Base-by-base conservation (phyloP, 179 eudicot genomes). In the Drosera spatulata region DNA sequence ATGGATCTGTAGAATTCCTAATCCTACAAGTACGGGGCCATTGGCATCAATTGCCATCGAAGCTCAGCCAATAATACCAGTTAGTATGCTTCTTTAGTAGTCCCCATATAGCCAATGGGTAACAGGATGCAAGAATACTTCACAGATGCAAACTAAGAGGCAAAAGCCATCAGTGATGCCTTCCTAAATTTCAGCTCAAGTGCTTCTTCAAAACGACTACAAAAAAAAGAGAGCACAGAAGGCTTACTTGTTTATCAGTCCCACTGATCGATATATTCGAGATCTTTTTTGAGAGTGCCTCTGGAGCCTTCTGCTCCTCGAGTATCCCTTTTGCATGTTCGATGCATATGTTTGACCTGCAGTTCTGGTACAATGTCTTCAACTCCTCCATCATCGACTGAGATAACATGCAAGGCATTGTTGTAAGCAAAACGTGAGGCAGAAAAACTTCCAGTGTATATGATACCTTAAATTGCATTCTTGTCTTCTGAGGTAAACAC, bases 241-340 rank as follows among this genome's bases (percentile, higher is more conserved):
- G 7, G 58, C 71, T 61, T 72, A 88, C 96, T 96, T 88, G 83
- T 74, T 78, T 88, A 62, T 75, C 79, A 61, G 85, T 74, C 53
- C 85, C 95, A 69, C 71, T 61, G 66, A 91, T 61, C 65, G 95
- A 82, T 58, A 91, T 70, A 42, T 67, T 67, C 14, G 98, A 80
- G 46, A 91, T 82, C 79, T 77, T 82, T 61, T 82, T 83, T 1
- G 95, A 82, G 49, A 91, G 83, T 65, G 80, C 78, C 67, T 91
- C 96, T 0, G 98, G 88, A 70, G 73, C 83, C 74, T 91, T 84
- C 79, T 85, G 83, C 66, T 83, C 85, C 75, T 91, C 97, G 66
- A 82, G 77, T 48, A 91, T 80, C 59, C 89, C 95, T 44, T 79
- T 71, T 69, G 96, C 96, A 70, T 88, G 98, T 76, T 88, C 98